Conservation (phyloP, 805 yeast genomes). For the Yamadazyma takamatsuzukensis region DNA sequence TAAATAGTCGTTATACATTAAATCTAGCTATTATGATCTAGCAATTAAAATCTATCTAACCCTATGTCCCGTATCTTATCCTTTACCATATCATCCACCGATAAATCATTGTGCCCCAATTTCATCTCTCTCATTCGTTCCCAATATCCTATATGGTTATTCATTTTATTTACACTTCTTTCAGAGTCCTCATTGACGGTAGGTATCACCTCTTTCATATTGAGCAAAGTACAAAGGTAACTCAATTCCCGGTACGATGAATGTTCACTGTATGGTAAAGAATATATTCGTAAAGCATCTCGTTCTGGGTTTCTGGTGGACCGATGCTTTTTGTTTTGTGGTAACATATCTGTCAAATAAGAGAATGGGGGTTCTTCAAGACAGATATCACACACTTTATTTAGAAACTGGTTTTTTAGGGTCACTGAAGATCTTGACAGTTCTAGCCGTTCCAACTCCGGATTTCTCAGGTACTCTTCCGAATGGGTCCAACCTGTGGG, state of each 20-base stretch:
- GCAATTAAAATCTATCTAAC: constrained; percentile 5
- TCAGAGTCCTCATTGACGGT: constrained; percentile 59
- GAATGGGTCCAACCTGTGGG: constrained; percentile 91
- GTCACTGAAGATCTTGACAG: neutral
- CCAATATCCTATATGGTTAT: constrained; percentile 30
- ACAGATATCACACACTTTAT: constrained; percentile 11
- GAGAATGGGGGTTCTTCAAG: constrained; percentile 7
- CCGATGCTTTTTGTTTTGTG: constrained; percentile 19
- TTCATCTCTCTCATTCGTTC: constrained; percentile 16
- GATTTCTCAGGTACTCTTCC: constrained; percentile 6
- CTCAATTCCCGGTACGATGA: constrained; percentile 82
- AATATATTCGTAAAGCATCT: constrained; percentile 40
- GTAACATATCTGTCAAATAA: constrained; percentile 23
- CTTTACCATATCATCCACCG: constrained; percentile 10
- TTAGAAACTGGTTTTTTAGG: constrained; percentile 8
- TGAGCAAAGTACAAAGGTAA: constrained; percentile 53
- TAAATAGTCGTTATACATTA: neutral
- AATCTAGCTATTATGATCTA: no score
- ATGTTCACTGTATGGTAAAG: constrained; percentile 91
- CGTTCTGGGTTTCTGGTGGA: constrained; percentile 17
- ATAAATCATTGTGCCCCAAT: constrained; percentile 5
- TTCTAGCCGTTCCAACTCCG: constrained; percentile 8
- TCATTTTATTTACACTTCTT: constrained; percentile 25
- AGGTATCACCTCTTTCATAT: constrained; percentile 59
- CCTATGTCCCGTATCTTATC: constrained; percentile 6